These are phyloP conservation scores for Talaromyces rugulosus DNA, from an alignment of 2,329 filamentous ascomycete genomes.

Conservation along the genomic window DNA sequence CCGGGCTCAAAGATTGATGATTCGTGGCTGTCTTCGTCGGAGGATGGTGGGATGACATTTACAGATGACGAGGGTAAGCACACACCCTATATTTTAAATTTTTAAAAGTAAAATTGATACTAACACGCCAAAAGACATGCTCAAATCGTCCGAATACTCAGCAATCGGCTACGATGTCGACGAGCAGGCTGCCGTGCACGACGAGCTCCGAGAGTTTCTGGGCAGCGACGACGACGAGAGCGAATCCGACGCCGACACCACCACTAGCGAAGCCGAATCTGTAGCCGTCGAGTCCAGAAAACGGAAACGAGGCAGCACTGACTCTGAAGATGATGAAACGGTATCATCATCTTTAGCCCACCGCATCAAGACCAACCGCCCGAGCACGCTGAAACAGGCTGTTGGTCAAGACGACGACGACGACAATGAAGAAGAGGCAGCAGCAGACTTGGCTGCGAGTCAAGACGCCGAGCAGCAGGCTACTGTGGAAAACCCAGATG, in stretches of 20 bases:
- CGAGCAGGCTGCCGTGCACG: slow-evolving; percentile 62
- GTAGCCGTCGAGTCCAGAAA: slow-evolving; percentile 13
- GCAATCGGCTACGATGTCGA: slow-evolving; percentile 56
- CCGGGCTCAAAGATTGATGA: slow-evolving; percentile 42
- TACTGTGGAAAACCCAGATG: slow-evolving; percentile 27
- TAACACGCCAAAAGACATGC: slow-evolving; percentile 38
- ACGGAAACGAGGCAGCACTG: slow-evolving; percentile 29
- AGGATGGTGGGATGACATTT: slow-evolving; percentile 45
- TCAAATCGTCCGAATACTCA: slow-evolving; percentile 48
- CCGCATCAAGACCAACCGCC: not conserved
- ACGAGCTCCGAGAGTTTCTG: slow-evolving; percentile 73
- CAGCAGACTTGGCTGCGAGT: slow-evolving; percentile 27
- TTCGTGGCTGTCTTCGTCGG: slow-evolving; percentile 42
- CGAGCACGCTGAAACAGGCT: slow-evolving; percentile 32
- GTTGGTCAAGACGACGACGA: slow-evolving; percentile 23
- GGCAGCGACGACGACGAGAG: slow-evolving; percentile 46
- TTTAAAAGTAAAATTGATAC: slow-evolving; percentile 26
- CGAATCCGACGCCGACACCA: slow-evolving; percentile 47
- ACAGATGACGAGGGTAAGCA: slow-evolving; percentile 40
- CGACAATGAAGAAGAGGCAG: slow-evolving; percentile 19
- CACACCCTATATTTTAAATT: slow-evolving; percentile 1
- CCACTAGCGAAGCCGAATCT: slow-evolving; percentile 31
- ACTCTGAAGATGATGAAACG: not conserved
- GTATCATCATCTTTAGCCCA: not conserved
- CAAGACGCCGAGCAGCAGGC: slow-evolving; percentile 17